These are phyloP conservation scores for Hypoxylon sp. DNA, from an alignment of 2,329 filamentous ascomycete species.

Conservation along the genomic window DNA sequence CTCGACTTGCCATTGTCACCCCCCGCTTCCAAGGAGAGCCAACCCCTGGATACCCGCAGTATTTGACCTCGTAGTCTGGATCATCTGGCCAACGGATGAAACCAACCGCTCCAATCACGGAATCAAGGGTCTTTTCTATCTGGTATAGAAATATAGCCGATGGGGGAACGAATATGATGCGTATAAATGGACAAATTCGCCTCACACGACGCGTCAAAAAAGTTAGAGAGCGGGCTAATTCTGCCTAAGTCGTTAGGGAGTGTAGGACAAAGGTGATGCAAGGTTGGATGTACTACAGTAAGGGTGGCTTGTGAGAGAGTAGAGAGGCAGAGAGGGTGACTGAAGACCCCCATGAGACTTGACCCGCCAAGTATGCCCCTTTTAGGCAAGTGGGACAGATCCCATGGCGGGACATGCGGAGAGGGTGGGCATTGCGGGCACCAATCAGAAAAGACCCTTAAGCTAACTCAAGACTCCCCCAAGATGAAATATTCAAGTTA, in stretches of 20 bases:
- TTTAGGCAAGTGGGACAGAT: conserved; percentile 39
- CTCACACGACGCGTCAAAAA: conserved; percentile 21
- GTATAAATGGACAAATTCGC: conserved; percentile 14
- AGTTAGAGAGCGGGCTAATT: conserved; percentile 24
- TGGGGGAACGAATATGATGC: conserved; percentile 5
- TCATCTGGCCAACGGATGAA: conserved; percentile 34
- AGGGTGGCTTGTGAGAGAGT: conserved; percentile 4
- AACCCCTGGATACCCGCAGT: conserved; percentile 19
- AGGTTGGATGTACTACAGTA: conserved; percentile 3
- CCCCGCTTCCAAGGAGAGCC: conserved; percentile 30
- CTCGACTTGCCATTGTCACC: conserved; percentile 12
- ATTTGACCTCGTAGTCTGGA: conserved; percentile 17
- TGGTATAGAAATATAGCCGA: conserved; percentile 41
- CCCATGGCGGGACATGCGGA: conserved; percentile 31
- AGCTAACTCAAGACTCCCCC: neutral
- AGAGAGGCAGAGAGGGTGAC: conserved; percentile 18
- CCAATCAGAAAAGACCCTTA: conserved; percentile 32
- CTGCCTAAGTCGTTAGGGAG: conserved; percentile 38
- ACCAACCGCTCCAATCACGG: conserved; percentile 40
- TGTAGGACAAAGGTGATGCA: conserved; percentile 41
- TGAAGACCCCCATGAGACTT: conserved; percentile 26
- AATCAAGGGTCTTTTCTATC: neutral
- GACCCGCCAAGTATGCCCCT: conserved; percentile 26
- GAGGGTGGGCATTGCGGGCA: conserved; percentile 43
- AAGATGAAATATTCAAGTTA: conserved; percentile 13